Evolutionary conservation across 352 stramenopile genomes (phyloP).

Genomic region (Lagenidium sp.): DNA sequence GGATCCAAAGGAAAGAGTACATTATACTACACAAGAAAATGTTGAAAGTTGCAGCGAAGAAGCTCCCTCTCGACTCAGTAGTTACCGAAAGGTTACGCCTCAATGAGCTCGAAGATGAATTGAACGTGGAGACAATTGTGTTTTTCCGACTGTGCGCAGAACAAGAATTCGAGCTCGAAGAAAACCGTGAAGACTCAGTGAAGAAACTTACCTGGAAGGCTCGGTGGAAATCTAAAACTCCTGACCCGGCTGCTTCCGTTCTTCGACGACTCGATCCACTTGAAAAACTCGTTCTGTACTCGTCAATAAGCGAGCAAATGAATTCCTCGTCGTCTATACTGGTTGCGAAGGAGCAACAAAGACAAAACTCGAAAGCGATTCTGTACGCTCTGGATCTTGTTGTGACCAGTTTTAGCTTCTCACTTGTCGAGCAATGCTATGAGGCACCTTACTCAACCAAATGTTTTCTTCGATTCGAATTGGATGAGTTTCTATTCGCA

Average conservation of each 20-base stretch:
- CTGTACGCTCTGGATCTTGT: conserved; percentile 56
- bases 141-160: conserved; percentile 69
- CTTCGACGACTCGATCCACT: conserved; percentile 19
- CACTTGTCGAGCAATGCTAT: conserved; percentile 19
- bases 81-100: conserved; percentile 34
- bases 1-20: conserved; percentile 59
- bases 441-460: conserved; percentile 21
- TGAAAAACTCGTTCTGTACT: conserved; percentile 50
- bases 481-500: conserved; percentile 52
- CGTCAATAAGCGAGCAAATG: conserved; percentile 48
- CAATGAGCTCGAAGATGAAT: conserved; percentile 53
- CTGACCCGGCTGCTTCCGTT: conserved; percentile 8
- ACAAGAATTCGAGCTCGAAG: conserved; percentile 60
- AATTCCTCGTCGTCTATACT: conserved; percentile 36
- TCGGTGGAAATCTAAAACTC: conserved; percentile 29
- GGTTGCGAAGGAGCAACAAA: conserved; percentile 29
- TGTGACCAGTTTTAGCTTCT: conserved; percentile 44
- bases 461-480: conserved; percentile 51
- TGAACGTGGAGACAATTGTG: conserved; percentile 72
- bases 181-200: conserved; percentile 47
- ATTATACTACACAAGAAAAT: conserved; percentile 69
- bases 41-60: conserved; percentile 47
- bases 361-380: conserved; percentile 41
- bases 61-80: conserved; percentile 31
- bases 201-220: conserved; percentile 70